Conservation (phyloP, 2,329 filamentous ascomycete genomes). For the Pyrenophora graminea region DNA sequence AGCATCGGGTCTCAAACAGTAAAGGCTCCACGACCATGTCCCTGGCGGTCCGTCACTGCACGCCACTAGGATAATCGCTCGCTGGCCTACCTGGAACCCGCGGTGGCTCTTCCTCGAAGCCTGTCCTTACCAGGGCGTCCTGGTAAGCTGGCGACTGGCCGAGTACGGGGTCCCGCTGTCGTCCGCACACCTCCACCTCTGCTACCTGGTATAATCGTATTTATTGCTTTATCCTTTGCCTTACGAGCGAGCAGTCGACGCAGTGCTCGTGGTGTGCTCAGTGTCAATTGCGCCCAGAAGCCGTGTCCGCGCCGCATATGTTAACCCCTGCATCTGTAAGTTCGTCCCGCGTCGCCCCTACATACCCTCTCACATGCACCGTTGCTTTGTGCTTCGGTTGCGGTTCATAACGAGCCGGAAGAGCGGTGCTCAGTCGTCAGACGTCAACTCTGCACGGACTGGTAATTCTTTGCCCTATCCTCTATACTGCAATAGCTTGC, state of each 20-base stretch:
- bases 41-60: constrained; percentile 38
- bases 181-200: constrained; percentile 29
- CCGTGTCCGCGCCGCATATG: constrained; percentile 36
- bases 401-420: constrained; percentile 41
- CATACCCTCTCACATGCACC: constrained; percentile 31
- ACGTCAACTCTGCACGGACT: constrained; percentile 48
- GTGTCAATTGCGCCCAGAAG: constrained; percentile 30
- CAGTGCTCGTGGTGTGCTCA: constrained; percentile 29
- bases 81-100: constrained; percentile 28
- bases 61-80: constrained; percentile 28
- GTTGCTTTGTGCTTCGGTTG: constrained; percentile 38
- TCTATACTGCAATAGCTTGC: constrained; percentile 42
- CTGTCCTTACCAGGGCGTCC: constrained; percentile 24
- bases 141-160: constrained; percentile 31
- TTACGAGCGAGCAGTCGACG: constrained; percentile 26
- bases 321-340: constrained; percentile 36
- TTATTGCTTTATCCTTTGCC: constrained; percentile 40
- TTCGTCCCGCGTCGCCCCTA: constrained; percentile 32
- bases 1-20: constrained; percentile 43
- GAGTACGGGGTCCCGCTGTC: constrained; percentile 33
- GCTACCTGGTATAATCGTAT: constrained; percentile 35
- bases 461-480: constrained; percentile 40
- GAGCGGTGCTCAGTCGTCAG: constrained; percentile 43
- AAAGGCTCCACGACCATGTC: constrained; percentile 44
- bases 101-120: constrained; percentile 26